These are phyloP conservation scores for Antonospora locustae DNA, from an alignment of 371 early-diverging fungal species.

Conservation along the genomic window DNA sequence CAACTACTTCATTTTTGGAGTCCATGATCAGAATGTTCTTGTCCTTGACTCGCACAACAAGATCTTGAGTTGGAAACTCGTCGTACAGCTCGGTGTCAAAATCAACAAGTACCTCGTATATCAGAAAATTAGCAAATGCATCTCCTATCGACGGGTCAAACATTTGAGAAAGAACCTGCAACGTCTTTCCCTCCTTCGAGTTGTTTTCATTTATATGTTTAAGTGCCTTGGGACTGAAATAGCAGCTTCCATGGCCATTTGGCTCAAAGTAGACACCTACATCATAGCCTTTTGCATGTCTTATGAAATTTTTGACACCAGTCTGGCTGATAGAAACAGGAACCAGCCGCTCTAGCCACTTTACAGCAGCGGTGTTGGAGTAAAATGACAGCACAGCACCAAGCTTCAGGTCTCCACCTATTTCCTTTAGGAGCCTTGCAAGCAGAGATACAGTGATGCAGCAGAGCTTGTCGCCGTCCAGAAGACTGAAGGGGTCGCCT, in stretches of 20 bases:
- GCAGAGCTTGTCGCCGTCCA: constrained; percentile 50
- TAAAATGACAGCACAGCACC: constrained; percentile 46
- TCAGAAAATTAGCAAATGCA: constrained; percentile 82
- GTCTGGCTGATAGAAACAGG: constrained; percentile 79
- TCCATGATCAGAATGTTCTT: constrained; percentile 59
- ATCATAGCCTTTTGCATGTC: constrained; percentile 82
- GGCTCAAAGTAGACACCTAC: constrained; percentile 99
- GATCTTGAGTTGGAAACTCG: constrained; percentile 59
- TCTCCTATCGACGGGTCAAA: constrained; percentile 71
- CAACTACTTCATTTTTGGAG: constrained; percentile 72
- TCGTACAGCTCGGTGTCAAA: constrained; percentile 17
- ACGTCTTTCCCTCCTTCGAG: constrained; percentile 9
- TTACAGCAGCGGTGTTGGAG: constrained; percentile 45
- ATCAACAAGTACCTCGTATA: constrained; percentile 60
- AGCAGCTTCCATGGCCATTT: constrained; percentile 95
- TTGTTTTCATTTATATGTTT: constrained; percentile 4
- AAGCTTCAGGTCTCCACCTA: constrained; percentile 8
- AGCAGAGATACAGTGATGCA: constrained; percentile 37
- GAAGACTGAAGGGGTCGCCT: constrained; percentile 13
- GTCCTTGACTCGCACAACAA: constrained; percentile 69
- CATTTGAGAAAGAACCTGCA: constrained; percentile 11
- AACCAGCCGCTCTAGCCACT: constrained; percentile 56
- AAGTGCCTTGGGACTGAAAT: constrained; percentile 68
- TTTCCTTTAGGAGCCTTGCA: constrained; percentile 18
- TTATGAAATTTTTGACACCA: constrained; percentile 96